phyloP scores from a whole-genome alignment of 1,284 basidiomycete species.

The Pseudozyma sp. region DNA sequence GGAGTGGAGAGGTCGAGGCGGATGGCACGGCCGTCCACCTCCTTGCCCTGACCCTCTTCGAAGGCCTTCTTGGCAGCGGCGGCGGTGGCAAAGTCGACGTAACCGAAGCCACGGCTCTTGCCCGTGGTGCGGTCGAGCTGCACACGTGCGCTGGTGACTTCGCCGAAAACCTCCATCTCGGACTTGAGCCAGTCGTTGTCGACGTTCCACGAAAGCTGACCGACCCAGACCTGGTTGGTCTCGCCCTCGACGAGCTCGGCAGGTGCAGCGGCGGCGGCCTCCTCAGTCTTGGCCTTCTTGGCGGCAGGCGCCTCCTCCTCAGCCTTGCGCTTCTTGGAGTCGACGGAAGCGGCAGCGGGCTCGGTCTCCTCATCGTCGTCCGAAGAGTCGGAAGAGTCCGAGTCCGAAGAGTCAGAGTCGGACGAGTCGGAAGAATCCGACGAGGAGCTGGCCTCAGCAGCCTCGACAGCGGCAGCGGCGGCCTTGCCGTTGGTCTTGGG shows the following conservation, averaged over 20 bases:
- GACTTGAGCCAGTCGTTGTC: conserved; percentile 94
- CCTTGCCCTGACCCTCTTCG: conserved; percentile 80
- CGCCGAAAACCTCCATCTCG: conserved; percentile 90
- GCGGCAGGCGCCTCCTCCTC: conserved; percentile 76
- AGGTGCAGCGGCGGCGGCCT: conserved; percentile 35
- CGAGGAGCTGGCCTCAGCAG: conserved; percentile 27
- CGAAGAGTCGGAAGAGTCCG: conserved; percentile 27
- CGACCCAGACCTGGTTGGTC: conserved; percentile 87
- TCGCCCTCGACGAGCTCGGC: conserved; percentile 71
- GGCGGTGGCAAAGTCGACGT: conserved; percentile 81
- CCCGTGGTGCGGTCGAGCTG: conserved; percentile 86
- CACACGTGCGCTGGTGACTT: conserved; percentile 86
- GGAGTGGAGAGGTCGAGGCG: conserved; percentile 83
- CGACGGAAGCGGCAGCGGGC: conserved; percentile 58
- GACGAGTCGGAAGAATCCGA: conserved; percentile 31
- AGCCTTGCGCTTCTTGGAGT: conserved; percentile 82
- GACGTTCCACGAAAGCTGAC: conserved; percentile 94
- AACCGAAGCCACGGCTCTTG: conserved; percentile 77
- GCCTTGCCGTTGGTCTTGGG: conserved; percentile 52
- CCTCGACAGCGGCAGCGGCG: conserved; percentile 32
- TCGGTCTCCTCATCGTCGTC: conserved; percentile 54
- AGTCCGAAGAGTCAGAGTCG: conserved; percentile 28
- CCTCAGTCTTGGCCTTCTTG: conserved; percentile 84
- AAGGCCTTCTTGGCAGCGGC: conserved; percentile 73
- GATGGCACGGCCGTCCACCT: conserved; percentile 90